Evolutionary conservation across 169 alveolate species (phyloP).

Genomic region (Cryptosporidium tyzzeri): DNA sequence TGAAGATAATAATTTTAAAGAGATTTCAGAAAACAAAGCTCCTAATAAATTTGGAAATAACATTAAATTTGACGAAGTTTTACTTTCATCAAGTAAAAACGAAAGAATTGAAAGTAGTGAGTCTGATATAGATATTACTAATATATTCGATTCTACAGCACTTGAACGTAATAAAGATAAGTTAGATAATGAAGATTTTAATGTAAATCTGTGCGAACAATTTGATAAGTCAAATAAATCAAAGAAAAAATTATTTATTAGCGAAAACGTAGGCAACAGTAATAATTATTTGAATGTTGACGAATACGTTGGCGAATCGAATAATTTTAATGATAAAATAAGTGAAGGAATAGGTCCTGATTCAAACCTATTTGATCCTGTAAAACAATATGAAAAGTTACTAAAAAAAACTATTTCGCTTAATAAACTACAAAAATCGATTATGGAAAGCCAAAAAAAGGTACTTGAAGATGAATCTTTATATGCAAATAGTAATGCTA

Average conservation of each 20-base stretch:
- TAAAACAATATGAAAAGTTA: constrained; percentile 44
- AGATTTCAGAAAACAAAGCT: constrained; percentile 1
- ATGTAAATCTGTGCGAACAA: constrained; percentile 13
- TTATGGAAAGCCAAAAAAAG: constrained; percentile 40
- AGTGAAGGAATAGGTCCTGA: constrained; percentile 5
- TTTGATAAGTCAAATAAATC: neutral
- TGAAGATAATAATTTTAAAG: neutral
- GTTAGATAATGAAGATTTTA: constrained; percentile 1
- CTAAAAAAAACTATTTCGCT: constrained; percentile 49
- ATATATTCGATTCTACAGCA: constrained; percentile 28
- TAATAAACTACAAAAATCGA: constrained; percentile 54
- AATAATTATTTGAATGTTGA: constrained; percentile 4
- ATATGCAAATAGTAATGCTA: neutral
- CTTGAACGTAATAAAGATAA: neutral
- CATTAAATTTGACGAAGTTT: neutral
- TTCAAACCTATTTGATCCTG: constrained; percentile 20
- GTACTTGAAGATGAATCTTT: neutral
- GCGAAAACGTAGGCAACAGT: constrained; percentile 16
- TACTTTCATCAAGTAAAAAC: neutral
- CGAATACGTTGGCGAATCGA: constrained; percentile 12
- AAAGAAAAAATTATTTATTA: neutral
- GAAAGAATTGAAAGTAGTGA: neutral
- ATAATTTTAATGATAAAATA: neutral
- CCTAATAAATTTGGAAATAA: neutral
- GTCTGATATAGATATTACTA: constrained; percentile 8